These are phyloP conservation scores for Torulaspora indica DNA, from an alignment of 805 yeast genomes.

Conservation along the genomic window DNA sequence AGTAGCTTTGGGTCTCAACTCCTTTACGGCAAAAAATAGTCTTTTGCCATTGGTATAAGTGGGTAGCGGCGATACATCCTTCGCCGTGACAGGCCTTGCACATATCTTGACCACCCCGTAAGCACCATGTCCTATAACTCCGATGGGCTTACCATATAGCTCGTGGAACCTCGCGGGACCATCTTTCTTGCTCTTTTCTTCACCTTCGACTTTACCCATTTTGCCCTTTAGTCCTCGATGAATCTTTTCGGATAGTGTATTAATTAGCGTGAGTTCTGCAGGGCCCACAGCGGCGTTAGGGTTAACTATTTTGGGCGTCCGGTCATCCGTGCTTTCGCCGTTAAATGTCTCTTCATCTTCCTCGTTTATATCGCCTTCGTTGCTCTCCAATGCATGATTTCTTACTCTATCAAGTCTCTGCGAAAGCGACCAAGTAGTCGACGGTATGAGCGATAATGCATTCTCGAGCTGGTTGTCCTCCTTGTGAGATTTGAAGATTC, in stretches of 20 bases:
- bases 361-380: constrained; percentile 11
- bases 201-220: constrained; percentile 10
- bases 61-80: constrained; percentile 31
- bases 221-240: constrained; percentile 40
- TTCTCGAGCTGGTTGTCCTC: constrained; percentile 23
- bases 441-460: constrained; percentile 23
- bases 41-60: constrained; percentile 62
- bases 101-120: constrained; percentile 88
- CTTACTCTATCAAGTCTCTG: constrained; percentile 11
- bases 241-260: constrained; percentile 45
- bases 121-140: constrained; percentile 83
- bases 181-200: constrained; percentile 6
- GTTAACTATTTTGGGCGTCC: constrained; percentile 26
- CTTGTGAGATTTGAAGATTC: constrained; percentile 24
- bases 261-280: constrained; percentile 46
- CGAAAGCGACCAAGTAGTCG: constrained; percentile 6
- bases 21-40: constrained; percentile 83
- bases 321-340: background rate
- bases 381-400: constrained; percentile 11
- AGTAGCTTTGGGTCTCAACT: constrained; percentile 75
- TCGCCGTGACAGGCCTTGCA: constrained; percentile 44
- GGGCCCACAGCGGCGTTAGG: constrained; percentile 45
- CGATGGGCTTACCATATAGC: constrained; percentile 50
- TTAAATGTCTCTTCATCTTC: constrained; percentile 10
- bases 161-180: constrained; percentile 33